Percentiles rank a stretch among this genome's conserved stretches.
phyloP scores from a whole-genome alignment of 2,329 filamentous ascomycete genomes.

The Shiraia sp. region DNA sequence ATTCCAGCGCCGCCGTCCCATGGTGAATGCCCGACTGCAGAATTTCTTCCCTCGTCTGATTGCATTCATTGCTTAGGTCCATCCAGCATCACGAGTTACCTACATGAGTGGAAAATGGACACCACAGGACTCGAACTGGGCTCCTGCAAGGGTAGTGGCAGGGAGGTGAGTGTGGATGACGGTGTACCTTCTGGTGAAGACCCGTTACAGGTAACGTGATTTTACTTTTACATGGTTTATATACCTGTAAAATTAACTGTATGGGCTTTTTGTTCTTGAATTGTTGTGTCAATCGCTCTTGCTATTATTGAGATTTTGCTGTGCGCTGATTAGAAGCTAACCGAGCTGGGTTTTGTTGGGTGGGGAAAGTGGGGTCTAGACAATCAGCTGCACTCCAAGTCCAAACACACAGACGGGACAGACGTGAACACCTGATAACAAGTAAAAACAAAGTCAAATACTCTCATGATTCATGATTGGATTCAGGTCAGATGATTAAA shows the following conservation, averaged over 20 bases:
- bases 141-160: slow-evolving; percentile 39
- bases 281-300: too few relatives aligned
- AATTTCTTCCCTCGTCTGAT: slow-evolving; percentile 49
- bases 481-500: slow-evolving; percentile 1
- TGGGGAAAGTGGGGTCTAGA: too few relatives aligned
- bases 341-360: too few relatives aligned
- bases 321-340: too few relatives aligned
- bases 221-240: slow-evolving; percentile 4
- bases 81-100: slow-evolving; percentile 49
- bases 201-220: slow-evolving; percentile 39
- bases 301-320: too few relatives aligned
- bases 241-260: too few relatives aligned
- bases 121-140: slow-evolving; percentile 49
- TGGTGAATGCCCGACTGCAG: slow-evolving; percentile 48
- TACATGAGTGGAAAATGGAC: slow-evolving; percentile 43
- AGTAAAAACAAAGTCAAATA: too few relatives aligned
- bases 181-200: slow-evolving; percentile 40
- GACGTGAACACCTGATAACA: too few relatives aligned
- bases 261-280: too few relatives aligned
- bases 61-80: slow-evolving; percentile 49
- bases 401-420: too few relatives aligned
- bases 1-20: slow-evolving; percentile 48
- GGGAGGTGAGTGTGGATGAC: slow-evolving; percentile 39
- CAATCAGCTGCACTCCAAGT: too few relatives aligned
- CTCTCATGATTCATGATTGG: not conserved